A percentile compares a stretch with the other conserved stretches of the same genome.
These are phyloP conservation scores for Coccomyxa sp. DNA, from an alignment of 139 green algal genomes.

Conservation along the genomic window DNA sequence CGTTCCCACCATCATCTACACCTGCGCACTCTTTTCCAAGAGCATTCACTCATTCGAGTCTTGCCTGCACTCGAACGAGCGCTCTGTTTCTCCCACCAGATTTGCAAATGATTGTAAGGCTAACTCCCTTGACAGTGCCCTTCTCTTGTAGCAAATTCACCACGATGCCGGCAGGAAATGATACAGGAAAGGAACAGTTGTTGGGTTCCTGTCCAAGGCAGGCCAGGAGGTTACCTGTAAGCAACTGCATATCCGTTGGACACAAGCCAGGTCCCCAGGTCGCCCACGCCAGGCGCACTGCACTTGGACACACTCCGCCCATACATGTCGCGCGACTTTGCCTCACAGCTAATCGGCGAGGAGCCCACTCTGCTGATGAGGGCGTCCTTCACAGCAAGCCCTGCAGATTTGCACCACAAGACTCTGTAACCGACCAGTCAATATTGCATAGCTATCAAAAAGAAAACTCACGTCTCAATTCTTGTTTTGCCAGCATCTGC, in stretches of 20 bases:
- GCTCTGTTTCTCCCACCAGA: too few species aligned
- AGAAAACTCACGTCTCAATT: background rate
- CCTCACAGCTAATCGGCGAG: conserved; percentile 40
- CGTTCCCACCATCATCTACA: too few species aligned
- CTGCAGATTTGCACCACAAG: background rate
- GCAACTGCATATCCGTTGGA: conserved; percentile 67
- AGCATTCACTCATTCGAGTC: too few species aligned
- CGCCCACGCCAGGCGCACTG: conserved; percentile 24
- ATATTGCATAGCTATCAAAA: background rate
- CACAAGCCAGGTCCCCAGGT: conserved; percentile 72
- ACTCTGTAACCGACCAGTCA: too few species aligned
- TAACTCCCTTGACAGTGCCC: too few species aligned
- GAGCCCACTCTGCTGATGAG: conserved; percentile 45
- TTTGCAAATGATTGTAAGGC: too few species aligned
- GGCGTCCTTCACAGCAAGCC: conserved; percentile 21
- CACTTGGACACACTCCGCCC: conserved; percentile 61
- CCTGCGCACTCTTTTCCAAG: too few species aligned
- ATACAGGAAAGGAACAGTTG: too few species aligned
- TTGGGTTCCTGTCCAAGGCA: too few species aligned
- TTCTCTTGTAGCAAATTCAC: too few species aligned
- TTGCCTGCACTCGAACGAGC: too few species aligned
- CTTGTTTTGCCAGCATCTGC: background rate
- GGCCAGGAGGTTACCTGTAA: conserved; percentile 43
- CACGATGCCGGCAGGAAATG: too few species aligned
- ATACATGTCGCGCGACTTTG: conserved; percentile 63